These are phyloP conservation scores for Leccinum griseonigrum DNA, from an alignment of 1,284 basidiomycete species.

Conservation along the genomic window DNA sequence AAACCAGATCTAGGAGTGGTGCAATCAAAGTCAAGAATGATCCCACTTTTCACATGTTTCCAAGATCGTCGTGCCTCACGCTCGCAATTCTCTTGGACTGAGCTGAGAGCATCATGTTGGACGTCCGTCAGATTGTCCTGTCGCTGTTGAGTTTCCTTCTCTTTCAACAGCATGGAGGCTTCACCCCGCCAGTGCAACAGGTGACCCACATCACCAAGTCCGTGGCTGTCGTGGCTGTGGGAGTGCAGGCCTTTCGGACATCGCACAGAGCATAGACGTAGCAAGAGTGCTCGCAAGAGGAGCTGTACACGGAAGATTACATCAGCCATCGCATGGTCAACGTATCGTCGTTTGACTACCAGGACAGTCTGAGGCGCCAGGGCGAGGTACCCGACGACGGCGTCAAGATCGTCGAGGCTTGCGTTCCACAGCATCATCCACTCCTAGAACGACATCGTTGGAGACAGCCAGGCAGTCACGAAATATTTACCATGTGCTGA, in stretches of 20 bases:
- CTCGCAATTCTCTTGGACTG: neutral
- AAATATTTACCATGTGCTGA: neutral
- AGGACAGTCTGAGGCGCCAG: too few species aligned
- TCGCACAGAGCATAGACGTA: too few species aligned
- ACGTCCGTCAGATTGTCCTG: slow-evolving; percentile 6
- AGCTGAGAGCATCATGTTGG: slow-evolving; percentile 9
- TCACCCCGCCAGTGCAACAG: neutral
- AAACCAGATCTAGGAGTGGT: neutral
- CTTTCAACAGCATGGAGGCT: slow-evolving; percentile 4
- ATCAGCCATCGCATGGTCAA: too few species aligned
- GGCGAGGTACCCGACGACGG: too few species aligned
- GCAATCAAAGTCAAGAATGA: neutral
- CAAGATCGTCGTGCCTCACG: too few species aligned
- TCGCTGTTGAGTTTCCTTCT: slow-evolving; percentile 14
- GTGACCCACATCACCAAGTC: slow-evolving; percentile 35
- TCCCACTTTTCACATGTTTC: neutral
- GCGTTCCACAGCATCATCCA: neutral
- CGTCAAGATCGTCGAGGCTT: neutral
- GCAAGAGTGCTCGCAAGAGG: too few species aligned
- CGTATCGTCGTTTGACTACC: too few species aligned
- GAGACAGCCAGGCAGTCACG: neutral
- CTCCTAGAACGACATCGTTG: neutral
- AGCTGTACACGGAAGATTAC: too few species aligned
- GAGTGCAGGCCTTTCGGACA: slow-evolving; percentile 43
- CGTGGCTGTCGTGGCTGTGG: slow-evolving; percentile 54